Base-by-base conservation (phyloP, 495 filamentous ascomycete species). In the Daldinia bambusicola region DNA sequence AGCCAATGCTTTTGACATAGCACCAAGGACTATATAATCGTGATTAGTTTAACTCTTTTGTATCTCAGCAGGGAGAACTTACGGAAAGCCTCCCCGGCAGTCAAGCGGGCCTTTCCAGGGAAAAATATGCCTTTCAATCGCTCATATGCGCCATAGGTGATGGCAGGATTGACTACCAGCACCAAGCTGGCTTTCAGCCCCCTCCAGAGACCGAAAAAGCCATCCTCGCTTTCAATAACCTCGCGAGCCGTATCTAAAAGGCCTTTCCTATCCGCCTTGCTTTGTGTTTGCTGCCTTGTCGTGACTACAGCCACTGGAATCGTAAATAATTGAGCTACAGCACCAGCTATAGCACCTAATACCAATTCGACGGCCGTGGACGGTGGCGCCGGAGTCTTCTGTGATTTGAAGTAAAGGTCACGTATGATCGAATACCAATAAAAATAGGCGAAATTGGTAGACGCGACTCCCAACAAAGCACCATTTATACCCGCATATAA, bases 401-500 rank as follows among this genome's bases (percentile, higher is more conserved):
- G 85, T 36, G 87, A 91, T 34, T 88, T 86, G 77, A 94, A 81
- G 77, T 98, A 98, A 40, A 97, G 81, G 12, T 87, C 88, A 48
- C 95, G 90, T 13, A 98, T 93, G 16, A 93, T 78, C 20, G 93
- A 94, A 80, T 99, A 98, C 95, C 95, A 99, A 84, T 98, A 99
- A 76, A 99, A 99, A 81, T 99, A 99, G 66, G 95, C 95, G 76
- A 99, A 99, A 78, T 99, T 99, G 63, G 94, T 98, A 13, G 94
- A 97, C 7, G 93, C 95, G 13, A 98, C 96, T 48, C 95, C 95
- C 16, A 98, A 80, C 10, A 99, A 84, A 6, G 93, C 88, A 16
- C 96, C 94, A 53, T 86, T 81, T 75, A 99, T 94, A 55, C 95
- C 95, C 48, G 92, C 89, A 75, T 98, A 99, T 22, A 99, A 87